Evolutionary conservation across 2,329 filamentous ascomycete genomes (phyloP), one percentile per base, ranked within the genome.

Genomic region (Chaetomiaceae sp.): DNA sequence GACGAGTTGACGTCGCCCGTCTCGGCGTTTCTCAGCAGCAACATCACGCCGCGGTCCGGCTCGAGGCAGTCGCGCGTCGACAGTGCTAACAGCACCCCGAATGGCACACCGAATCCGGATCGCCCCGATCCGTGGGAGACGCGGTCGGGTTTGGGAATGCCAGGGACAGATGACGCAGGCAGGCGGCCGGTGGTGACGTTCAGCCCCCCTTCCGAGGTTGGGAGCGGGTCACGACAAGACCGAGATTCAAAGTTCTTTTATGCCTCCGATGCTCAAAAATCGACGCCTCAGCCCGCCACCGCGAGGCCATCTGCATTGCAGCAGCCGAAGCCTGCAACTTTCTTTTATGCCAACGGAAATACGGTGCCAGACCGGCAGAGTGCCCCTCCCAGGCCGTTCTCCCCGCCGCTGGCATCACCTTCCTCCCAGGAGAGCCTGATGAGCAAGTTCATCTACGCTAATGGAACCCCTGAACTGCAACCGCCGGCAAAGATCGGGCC

Each of bases 171-270:
- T 48, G 51, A 59, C 27, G 27, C 64, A 33, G 69, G 47, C 56
- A 65, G 48, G 27, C 53, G 51, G 16, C 62, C 62, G 9, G 43
- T 56, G 8, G 68, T 74, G 18, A 69, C 73, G 18, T 75, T 77
- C 54, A 71, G 65, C 59, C 65, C 75, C 6, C 64, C 67, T 11
- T 67, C 69, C 30, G 70, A 75, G 13, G 55, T 58, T 7, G 62
- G 63, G 16, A 58, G 51, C 20, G 55, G 62, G 48, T 54, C 59
- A 40, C 66, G 61, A 54, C 61, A 68, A 63, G 62, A 68, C 55
- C 61, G 65, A 18, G 78, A 80, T 47, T 72, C 85, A 48, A 92
- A 90, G 73, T 97, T 97, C 77, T 96, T 99, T 68, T 91, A 95
- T 67, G 94, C 91, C 25, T 89, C 85, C 67, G 89, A 96, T 61